Evolutionary conservation across 202 grass and related monocot genomes (phyloP), one percentile per base, ranked within the genome.

Genomic region (Carex arenaria): DNA sequence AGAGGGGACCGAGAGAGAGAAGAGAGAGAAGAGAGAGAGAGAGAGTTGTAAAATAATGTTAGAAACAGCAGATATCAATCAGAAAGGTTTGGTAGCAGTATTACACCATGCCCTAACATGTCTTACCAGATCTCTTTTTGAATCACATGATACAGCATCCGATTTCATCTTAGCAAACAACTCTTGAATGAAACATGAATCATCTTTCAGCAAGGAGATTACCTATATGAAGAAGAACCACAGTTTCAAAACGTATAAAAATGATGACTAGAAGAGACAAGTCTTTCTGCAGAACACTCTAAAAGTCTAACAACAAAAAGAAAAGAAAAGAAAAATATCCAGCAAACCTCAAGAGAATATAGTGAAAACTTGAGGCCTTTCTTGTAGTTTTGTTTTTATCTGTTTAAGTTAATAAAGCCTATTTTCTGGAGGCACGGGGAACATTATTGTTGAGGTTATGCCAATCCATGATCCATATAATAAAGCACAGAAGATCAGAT

Each of bases 171-270:
- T 92, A 66, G 93, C 77, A 85, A 99, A 96, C 79, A 99, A 80
- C 61, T 95, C 93, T 92, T 92, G 94, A 64, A 99, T 90, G 93
- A 99, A 99, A 82, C 72, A 89, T 61, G 73, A 80, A 90, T 99
- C 96, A 59, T 99, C 96, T 92, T 99, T 99, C 49, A 99, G 84
- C 70, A 94, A 89, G 67, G 96, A 96, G 84, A 99, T 91, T 84
- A 99, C 88, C 96, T 99, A 85, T 80, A 82, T 31, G 18, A 81
- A 81, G 36, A 81, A 67, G 34, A 38, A 55, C n/a, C 26, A 57
- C 45, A 55, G 53, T 78, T 36, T 51, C 64, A 67, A 82, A 81
- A 28, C 5, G 18, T 54, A 54, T 30, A 82, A 82, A 8, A 53
- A 82, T 40, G 7, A 61, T 68, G 64, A 32, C 13, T 26, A 82